Evolutionary conservation across 176 grass and related monocot genomes (phyloP).

Genomic region (Calamus simplicifolius): DNA sequence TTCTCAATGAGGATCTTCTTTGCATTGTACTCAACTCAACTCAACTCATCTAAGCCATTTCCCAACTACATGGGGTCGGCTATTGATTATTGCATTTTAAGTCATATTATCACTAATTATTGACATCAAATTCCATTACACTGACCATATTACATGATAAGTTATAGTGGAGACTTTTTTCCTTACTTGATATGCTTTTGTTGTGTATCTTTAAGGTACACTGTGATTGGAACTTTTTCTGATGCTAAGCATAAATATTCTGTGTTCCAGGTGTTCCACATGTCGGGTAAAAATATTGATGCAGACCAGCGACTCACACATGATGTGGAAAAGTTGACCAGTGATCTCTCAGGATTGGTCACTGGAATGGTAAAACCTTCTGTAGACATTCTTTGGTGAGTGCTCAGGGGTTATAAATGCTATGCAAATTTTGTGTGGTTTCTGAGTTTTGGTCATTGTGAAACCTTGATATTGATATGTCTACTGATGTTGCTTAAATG

Average conservation of each 20-base stretch:
- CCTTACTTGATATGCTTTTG: too few species aligned
- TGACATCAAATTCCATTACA: too few species aligned
- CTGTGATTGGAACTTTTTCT: not conserved
- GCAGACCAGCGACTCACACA: constrained; percentile 92
- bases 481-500: constrained; percentile 20
- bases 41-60: too few species aligned
- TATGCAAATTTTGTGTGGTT: not conserved
- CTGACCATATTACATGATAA: too few species aligned
- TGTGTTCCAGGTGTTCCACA: constrained; percentile 73
- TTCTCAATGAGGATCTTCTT: too few species aligned
- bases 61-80: too few species aligned
- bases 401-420: constrained; percentile 11
- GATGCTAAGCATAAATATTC: constrained; percentile 14
- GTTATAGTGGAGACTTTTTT: too few species aligned
- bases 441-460: not conserved
- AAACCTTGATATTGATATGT: not conserved
- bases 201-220: too few species aligned
- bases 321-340: constrained; percentile 94
- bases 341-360: constrained; percentile 88
- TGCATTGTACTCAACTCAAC: too few species aligned
- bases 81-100: too few species aligned
- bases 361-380: constrained; percentile 97
- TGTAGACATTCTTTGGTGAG: constrained; percentile 96
- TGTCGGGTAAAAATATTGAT: constrained; percentile 78
- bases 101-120: too few species aligned